Conservation (phyloP, 768 basidiomycete genomes). For the Boletus rubroflammeus region DNA sequence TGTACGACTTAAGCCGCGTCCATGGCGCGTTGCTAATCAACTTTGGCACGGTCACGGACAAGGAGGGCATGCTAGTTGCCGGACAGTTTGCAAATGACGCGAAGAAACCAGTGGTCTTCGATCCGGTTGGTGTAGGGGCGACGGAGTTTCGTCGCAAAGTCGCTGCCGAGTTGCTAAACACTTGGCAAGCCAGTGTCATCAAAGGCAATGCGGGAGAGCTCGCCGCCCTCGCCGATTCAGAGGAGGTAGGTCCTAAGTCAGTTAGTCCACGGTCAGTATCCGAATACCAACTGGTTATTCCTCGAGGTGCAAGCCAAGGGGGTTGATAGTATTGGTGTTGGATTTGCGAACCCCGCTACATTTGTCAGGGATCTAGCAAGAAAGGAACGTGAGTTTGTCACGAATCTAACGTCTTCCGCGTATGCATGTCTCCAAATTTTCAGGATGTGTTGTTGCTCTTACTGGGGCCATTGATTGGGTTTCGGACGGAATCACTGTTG, state of each 20-base stretch:
- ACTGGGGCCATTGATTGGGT: conserved; percentile 82
- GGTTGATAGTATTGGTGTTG: conserved; percentile 79
- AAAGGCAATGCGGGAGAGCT: conserved; percentile 95
- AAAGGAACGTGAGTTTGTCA: conserved; percentile 59
- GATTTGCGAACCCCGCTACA: conserved; percentile 68
- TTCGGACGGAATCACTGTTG: conserved; percentile 70
- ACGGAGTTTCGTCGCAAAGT: conserved; percentile 62
- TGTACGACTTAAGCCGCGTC: conserved; percentile 68
- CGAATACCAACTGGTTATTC: neutral
- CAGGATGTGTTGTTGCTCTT: conserved; percentile 78
- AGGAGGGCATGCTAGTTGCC: conserved; percentile 72
- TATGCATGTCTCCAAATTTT: neutral
- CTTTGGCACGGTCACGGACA: conserved; percentile 74
- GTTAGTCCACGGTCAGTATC: neutral
- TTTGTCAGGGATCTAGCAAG: conserved; percentile 70
- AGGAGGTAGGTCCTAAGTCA: conserved; percentile 49
- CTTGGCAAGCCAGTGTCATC: conserved; percentile 86
- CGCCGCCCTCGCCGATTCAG: conserved; percentile 68
- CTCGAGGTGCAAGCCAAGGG: conserved; percentile 68
- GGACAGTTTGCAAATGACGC: conserved; percentile 67
- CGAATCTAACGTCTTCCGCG: neutral
- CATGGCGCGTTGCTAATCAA: conserved; percentile 77
- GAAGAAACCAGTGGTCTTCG: conserved; percentile 78
- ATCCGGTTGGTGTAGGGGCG: conserved; percentile 91
- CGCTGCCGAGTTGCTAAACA: conserved; percentile 57